Conservation (phyloP, 352 stramenopile genomes). For the Pythium utonaiense region DNA sequence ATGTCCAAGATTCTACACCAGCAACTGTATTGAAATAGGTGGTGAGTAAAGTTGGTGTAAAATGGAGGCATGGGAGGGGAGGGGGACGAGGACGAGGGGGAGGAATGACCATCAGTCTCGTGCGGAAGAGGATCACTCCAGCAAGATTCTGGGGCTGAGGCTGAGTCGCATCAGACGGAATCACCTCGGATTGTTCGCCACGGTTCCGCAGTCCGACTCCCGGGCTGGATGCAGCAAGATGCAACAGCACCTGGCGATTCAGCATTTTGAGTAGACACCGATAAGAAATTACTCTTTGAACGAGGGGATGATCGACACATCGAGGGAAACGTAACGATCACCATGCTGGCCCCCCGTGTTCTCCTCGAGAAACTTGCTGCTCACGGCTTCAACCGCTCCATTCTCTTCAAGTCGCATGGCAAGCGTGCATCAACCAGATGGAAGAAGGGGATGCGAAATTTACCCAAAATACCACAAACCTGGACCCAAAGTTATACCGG, state of each 20-base stretch:
- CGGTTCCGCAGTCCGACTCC: background rate
- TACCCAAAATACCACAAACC: background rate
- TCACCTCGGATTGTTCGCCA: background rate
- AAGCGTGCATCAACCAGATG: conserved; percentile 6
- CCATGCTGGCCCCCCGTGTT: background rate
- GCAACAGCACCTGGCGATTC: too few relatives aligned
- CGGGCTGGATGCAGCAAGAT: too few relatives aligned
- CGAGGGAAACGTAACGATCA: too few relatives aligned
- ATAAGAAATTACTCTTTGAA: too few relatives aligned
- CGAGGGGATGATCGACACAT: too few relatives aligned
- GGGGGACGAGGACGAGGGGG: conserved; percentile 1
- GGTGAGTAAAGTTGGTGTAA: background rate
- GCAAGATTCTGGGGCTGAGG: background rate
- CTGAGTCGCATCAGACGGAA: conserved; percentile 1
- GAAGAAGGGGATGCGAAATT: background rate
- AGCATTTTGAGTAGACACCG: too few relatives aligned
- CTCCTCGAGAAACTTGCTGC: background rate
- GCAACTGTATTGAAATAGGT: background rate
- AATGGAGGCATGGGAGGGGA: background rate
- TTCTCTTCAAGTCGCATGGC: conserved; percentile 1
- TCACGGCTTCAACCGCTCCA: background rate
- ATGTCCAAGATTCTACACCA: background rate
- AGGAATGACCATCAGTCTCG: conserved; percentile 1
- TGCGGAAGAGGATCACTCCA: conserved; percentile 1
- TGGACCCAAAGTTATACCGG: background rate